phyloP scores from a whole-genome alignment of 1,284 basidiomycete genomes.

The Coniferiporia weirii region DNA sequence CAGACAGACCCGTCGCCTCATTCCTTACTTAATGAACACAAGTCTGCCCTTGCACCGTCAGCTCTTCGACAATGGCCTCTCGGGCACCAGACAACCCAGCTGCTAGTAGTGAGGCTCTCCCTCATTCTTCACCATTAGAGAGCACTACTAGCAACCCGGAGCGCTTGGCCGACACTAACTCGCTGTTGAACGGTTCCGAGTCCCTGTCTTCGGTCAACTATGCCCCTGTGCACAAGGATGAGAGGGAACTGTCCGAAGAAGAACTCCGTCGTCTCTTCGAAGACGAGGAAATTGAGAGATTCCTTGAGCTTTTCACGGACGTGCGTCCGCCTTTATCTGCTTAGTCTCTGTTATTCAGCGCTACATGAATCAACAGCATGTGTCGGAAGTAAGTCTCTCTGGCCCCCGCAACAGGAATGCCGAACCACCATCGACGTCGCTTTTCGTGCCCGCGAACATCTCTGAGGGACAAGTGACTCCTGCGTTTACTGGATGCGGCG shows the following conservation, averaged over 20 bases:
- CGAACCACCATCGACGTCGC: not conserved
- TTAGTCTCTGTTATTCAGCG: not conserved
- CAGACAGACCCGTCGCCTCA: too few species aligned
- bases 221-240: not conserved
- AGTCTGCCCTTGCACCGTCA: too few species aligned
- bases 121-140: too few species aligned
- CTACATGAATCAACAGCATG: not conserved
- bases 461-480: not conserved
- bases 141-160: too few species aligned
- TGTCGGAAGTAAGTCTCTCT: conserved; percentile 9
- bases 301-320: conserved; percentile 10
- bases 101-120: too few species aligned
- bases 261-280: conserved; percentile 12
- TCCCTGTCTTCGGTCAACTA: not conserved
- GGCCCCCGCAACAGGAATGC: not conserved
- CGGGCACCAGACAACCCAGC: too few species aligned
- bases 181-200: not conserved
- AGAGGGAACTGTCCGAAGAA: conserved; percentile 7
- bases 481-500: not conserved
- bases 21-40: too few species aligned
- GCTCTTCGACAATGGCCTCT: too few species aligned
- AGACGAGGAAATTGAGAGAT: conserved; percentile 11
- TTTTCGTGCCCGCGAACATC: not conserved
- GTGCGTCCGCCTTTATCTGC: not conserved
- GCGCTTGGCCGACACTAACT: not conserved